Percentiles rank a stretch among this genome's conserved stretches.
These are phyloP conservation scores for Psilocybe tampanensis DNA, from an alignment of 768 basidiomycete genomes.

Conservation along the genomic window DNA sequence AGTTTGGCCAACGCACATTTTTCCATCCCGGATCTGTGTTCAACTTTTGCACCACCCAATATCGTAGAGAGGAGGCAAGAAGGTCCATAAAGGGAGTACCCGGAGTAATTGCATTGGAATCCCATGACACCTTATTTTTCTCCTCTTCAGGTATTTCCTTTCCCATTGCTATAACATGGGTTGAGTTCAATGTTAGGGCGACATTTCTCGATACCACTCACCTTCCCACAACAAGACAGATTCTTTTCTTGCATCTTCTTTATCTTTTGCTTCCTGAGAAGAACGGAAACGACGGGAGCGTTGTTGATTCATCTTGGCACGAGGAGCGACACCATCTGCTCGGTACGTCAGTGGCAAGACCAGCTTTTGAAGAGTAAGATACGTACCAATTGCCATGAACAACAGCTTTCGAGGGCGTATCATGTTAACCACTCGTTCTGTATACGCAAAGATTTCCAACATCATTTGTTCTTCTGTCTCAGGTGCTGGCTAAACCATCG, in stretches of 20 bases:
- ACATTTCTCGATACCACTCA: slow-evolving; percentile 29
- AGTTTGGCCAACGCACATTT: slow-evolving; percentile 57
- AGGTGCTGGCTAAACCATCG: slow-evolving; percentile 72
- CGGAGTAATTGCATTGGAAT: slow-evolving; percentile 98
- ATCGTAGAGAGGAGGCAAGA: slow-evolving; percentile 83
- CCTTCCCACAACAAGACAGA: slow-evolving; percentile 87
- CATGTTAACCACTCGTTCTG: slow-evolving; percentile 97
- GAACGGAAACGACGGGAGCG: slow-evolving; percentile 95
- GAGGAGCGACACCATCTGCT: slow-evolving; percentile 92
- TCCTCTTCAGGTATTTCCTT: slow-evolving; percentile 82
- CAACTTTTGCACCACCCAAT: slow-evolving; percentile 96
- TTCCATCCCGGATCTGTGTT: slow-evolving; percentile 97
- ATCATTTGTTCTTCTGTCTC: slow-evolving; percentile 99
- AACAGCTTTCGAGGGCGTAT: slow-evolving; percentile 90
- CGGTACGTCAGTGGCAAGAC: neutral
- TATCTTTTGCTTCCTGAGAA: slow-evolving; percentile 92
- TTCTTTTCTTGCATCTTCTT: slow-evolving; percentile 85
- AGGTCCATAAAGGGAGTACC: slow-evolving; percentile 99
- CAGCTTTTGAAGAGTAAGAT: slow-evolving; percentile 76
- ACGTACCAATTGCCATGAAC: slow-evolving; percentile 97
- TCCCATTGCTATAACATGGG: slow-evolving; percentile 77
- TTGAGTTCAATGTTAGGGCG: neutral
- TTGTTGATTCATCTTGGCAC: slow-evolving; percentile 99
- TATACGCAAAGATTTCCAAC: slow-evolving; percentile 96
- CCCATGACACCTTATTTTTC: slow-evolving; percentile 87